Percentiles rank a stretch among this genome's conserved stretches.
phyloP scores from a whole-genome alignment of 2,329 filamentous ascomycete species.

The Dactylellina haptotyla region DNA sequence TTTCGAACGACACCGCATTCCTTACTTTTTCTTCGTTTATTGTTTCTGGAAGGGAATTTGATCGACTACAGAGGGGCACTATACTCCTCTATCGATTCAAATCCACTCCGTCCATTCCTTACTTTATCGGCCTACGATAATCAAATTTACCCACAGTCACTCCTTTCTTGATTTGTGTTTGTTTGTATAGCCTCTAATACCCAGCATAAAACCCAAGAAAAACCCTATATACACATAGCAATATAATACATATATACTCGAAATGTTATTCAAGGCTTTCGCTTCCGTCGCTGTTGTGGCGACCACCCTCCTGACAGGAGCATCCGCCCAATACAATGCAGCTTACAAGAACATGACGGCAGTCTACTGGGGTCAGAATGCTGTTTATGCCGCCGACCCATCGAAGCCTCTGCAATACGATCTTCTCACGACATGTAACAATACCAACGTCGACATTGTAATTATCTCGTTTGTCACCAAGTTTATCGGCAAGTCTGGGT shows the following conservation, averaged over 20 bases:
- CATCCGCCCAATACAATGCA: constrained; percentile 1
- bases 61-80: constrained; percentile 25
- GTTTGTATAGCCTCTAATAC: constrained; percentile 3
- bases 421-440: constrained; percentile 36
- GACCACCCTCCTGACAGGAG: not conserved
- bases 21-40: constrained; percentile 21
- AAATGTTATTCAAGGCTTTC: constrained; percentile 43
- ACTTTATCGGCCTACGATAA: constrained; percentile 2
- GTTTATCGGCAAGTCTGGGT: constrained; percentile 36
- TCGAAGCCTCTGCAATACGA: constrained; percentile 8
- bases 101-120: constrained; percentile 51
- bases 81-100: constrained; percentile 34
- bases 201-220: constrained; percentile 9
- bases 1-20: constrained; percentile 23
- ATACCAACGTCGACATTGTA: constrained; percentile 36
- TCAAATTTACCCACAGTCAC: constrained; percentile 33
- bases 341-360: constrained; percentile 34
- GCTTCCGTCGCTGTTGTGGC: constrained; percentile 27
- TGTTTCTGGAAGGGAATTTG: constrained; percentile 46
- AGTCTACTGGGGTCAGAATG: constrained; percentile 52
- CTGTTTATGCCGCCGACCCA: not conserved
- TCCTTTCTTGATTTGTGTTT: constrained; percentile 28
- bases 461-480: constrained; percentile 46
- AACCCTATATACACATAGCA: not conserved
- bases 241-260: constrained; percentile 6